Conservation (phyloP, 345 rosid species). For the Corymbia maculata region DNA sequence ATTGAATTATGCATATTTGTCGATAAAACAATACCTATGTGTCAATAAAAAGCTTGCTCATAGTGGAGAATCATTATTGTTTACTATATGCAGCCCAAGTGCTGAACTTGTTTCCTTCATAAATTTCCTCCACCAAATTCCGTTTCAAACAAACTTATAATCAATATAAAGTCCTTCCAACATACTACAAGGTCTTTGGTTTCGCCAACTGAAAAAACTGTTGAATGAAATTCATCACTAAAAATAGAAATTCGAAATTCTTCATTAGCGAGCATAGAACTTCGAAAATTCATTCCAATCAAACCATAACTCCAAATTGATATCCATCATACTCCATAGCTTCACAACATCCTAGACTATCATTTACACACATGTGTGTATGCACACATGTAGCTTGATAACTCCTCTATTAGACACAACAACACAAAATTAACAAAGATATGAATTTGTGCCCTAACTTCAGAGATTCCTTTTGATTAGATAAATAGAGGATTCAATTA, state of each 20-base stretch:
- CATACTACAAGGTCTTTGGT: not conserved
- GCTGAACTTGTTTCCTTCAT: not conserved
- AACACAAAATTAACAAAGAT: not conserved
- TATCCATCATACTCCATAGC: not conserved
- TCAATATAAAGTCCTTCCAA: not conserved
- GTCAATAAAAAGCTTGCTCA: not conserved
- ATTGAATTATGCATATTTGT: not conserved
- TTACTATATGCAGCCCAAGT: rapidly evolving
- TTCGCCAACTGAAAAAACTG: not conserved
- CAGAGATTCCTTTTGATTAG: not conserved
- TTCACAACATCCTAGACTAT: rapidly evolving
- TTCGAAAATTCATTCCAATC: not conserved
- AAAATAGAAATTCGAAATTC: not conserved
- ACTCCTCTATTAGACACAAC: not conserved
- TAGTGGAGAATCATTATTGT: rapidly evolving
- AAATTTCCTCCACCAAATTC: not conserved
- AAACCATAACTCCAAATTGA: not conserved
- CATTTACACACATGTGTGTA: no score
- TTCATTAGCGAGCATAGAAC: rapidly evolving
- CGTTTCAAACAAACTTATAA: not conserved
- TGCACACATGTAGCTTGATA: no score
- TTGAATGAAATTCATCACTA: not conserved
- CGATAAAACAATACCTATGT: not conserved
- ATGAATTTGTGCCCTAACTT: not conserved
- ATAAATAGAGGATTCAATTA: not conserved